phyloP scores from a whole-genome alignment of 2,329 filamentous ascomycete genomes.

The Zymoseptoria tritici region DNA sequence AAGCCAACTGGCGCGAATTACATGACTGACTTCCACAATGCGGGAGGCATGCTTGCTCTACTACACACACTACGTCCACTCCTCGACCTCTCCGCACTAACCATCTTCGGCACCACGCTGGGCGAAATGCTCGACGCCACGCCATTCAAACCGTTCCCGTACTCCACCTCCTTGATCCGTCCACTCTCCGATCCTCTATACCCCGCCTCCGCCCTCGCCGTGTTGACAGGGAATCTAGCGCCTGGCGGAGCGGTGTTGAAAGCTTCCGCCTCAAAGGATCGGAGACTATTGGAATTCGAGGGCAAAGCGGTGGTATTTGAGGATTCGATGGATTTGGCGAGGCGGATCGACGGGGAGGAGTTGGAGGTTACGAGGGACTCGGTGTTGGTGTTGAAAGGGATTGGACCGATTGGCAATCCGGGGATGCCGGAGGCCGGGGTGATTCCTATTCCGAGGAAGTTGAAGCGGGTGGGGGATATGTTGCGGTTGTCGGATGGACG shows the following conservation, averaged over 20 bases:
- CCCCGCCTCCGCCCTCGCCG: conserved; percentile 38
- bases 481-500: conserved; percentile 45
- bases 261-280: conserved; percentile 44
- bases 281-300: conserved; percentile 36
- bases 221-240: conserved; percentile 43
- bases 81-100: conserved; percentile 40
- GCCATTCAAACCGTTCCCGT: conserved; percentile 36
- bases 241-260: conserved; percentile 45
- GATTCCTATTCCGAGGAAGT: conserved; percentile 45
- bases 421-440: conserved; percentile 49
- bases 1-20: conserved; percentile 49
- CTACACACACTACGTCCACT: conserved; percentile 41
- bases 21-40: conserved; percentile 50
- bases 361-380: conserved; percentile 39
- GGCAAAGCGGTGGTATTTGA: conserved; percentile 44
- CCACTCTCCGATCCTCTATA: conserved; percentile 40
- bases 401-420: conserved; percentile 45
- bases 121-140: conserved; percentile 39
- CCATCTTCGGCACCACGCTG: conserved; percentile 42
- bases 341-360: conserved; percentile 40
- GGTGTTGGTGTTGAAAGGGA: conserved; percentile 43
- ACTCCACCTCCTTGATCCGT: conserved; percentile 38
- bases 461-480: conserved; percentile 48
- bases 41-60: conserved; percentile 45
- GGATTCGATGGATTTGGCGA: conserved; percentile 40